A percentile compares a stretch with the other conserved stretches of the same genome.
Evolutionary conservation across 1,284 basidiomycete genomes (phyloP).

Genomic region (Puccinia brachypodii): DNA sequence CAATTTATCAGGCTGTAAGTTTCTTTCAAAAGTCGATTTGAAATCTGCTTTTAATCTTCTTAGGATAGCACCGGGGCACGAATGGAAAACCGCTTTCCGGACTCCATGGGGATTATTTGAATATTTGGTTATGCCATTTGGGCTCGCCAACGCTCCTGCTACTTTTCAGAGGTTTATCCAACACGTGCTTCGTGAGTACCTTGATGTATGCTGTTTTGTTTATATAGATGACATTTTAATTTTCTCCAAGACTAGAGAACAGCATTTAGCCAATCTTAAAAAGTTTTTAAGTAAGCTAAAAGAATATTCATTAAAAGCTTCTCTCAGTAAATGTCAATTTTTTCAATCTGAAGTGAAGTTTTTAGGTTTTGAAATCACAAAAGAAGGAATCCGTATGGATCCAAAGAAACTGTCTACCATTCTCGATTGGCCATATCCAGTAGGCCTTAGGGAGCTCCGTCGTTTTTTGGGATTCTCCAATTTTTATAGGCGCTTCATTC

Average conservation of each 20-base stretch:
- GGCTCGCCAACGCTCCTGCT: neutral
- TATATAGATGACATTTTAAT: slow-evolving; percentile 21
- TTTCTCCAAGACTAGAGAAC: neutral
- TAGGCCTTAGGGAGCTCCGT: neutral
- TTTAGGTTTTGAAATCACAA: neutral
- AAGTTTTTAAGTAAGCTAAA: neutral
- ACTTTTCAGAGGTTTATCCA: slow-evolving; percentile 17
- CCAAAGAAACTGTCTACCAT: neutral
- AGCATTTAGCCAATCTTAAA: neutral
- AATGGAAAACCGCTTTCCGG: neutral
- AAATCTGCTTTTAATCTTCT: slow-evolving; percentile 53
- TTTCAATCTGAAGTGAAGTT: neutral
- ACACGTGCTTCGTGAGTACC: slow-evolving; percentile 9
- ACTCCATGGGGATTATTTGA: neutral
- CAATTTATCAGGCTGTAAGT: neutral
- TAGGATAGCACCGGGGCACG: neutral
- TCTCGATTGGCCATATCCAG: neutral
- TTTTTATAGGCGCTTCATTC: slow-evolving; percentile 8
- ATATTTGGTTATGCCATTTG: too few relatives aligned
- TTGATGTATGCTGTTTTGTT: slow-evolving; percentile 19
- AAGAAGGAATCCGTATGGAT: neutral
- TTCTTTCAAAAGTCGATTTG: slow-evolving; percentile 54
- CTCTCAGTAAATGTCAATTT: neutral
- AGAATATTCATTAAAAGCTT: neutral
- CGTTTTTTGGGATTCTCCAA: slow-evolving; percentile 2